phyloP scores from a whole-genome alignment of 805 yeast species.

The Candida jianshihensis region DNA sequence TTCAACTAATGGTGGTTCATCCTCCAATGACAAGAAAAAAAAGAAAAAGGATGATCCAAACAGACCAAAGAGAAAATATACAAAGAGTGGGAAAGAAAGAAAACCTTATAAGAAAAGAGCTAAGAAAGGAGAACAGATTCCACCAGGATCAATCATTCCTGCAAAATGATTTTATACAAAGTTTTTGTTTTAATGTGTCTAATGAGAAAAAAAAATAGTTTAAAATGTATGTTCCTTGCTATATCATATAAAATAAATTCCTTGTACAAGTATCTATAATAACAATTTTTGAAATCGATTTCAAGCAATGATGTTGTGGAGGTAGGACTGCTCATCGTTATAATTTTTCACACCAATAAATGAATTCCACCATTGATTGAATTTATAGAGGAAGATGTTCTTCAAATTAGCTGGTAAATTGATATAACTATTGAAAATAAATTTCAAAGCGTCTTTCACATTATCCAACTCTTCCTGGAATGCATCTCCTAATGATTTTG shows the following conservation, averaged over 20 bases:
- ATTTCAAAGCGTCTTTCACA: conserved; percentile 53
- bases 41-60: conserved; percentile 12
- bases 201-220: no score
- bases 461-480: conserved; percentile 44
- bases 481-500: conserved; percentile 28
- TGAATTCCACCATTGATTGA: conserved; percentile 60
- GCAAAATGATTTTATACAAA: background rate
- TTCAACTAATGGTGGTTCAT: conserved; percentile 1
- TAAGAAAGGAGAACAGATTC: conserved; percentile 17
- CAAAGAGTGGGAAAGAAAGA: conserved; percentile 26
- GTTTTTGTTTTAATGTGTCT: background rate
- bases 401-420: conserved; percentile 61
- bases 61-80: conserved; percentile 23
- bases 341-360: conserved; percentile 54
- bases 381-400: conserved; percentile 39
- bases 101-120: conserved; percentile 27
- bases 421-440: conserved; percentile 58
- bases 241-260: no score
- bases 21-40: conserved; percentile 2
- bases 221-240: no score
- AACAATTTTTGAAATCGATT: background rate
- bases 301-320: conserved; percentile 14
- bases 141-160: background rate
- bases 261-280: no score
- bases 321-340: conserved; percentile 13